Percentiles rank a stretch among this genome's conserved stretches.
Evolutionary conservation across 495 filamentous ascomycete genomes (phyloP).

Genomic region (Cairneyella variabilis): DNA sequence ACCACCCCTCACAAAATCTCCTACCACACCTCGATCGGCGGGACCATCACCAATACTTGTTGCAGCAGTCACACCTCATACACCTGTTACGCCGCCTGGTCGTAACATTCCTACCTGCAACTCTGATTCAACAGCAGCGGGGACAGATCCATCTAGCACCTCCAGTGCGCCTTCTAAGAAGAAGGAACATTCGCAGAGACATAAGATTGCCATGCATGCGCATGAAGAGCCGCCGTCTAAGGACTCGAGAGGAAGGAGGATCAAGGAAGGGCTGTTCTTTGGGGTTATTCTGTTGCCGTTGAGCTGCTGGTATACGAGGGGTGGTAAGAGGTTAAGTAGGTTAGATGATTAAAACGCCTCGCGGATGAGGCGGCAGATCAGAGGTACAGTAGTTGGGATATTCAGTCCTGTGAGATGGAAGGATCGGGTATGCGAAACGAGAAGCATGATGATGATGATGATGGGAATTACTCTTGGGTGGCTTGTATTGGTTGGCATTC

Average conservation of each 20-base stretch:
- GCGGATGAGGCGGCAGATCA: not conserved
- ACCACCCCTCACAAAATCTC: no score
- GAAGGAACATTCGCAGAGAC: not conserved
- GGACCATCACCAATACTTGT: no score
- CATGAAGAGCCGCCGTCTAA: not conserved
- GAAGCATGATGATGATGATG: not conserved
- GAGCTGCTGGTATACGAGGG: constrained; percentile 13
- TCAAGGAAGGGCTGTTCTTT: constrained; percentile 10
- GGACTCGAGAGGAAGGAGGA: not conserved
- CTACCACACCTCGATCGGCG: no score
- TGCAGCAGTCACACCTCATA: no score
- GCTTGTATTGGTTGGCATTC: no score
- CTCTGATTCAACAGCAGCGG: no score
- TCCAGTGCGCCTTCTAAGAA: no score
- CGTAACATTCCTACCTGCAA: no score
- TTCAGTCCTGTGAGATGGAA: not conserved
- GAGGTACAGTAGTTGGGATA: not conserved
- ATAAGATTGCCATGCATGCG: not conserved
- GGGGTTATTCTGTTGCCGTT: constrained; percentile 5
- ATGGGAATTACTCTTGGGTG: no score
- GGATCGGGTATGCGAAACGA: not conserved
- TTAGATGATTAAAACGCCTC: not conserved
- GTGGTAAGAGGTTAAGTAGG: not conserved
- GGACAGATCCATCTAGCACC: no score
- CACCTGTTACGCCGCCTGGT: no score